Percentiles rank a stretch among this genome's conserved stretches.
phyloP scores from a whole-genome alignment of 2,329 filamentous ascomycete species.

The Verticillium alfalfae region DNA sequence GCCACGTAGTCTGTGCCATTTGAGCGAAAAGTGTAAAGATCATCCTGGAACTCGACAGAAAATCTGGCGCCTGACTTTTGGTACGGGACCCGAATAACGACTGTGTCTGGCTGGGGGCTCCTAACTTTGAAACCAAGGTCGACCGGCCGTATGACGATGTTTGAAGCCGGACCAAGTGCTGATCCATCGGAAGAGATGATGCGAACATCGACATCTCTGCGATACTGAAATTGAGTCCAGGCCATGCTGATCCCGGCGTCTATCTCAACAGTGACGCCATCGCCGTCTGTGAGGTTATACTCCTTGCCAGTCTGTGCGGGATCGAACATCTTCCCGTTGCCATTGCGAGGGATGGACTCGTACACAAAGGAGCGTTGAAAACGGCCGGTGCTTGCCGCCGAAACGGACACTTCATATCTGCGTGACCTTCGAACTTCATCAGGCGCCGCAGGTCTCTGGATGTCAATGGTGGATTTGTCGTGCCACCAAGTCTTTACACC shows the following conservation, averaged over 20 bases:
- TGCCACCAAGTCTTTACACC: constrained; percentile 13
- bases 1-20: constrained; percentile 15
- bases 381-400: not conserved
- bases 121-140: constrained; percentile 15
- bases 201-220: constrained; percentile 16
- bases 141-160: constrained; percentile 21
- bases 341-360: constrained; percentile 27
- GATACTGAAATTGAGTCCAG: constrained; percentile 25
- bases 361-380: constrained; percentile 26
- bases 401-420: constrained; percentile 8
- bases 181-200: constrained; percentile 12
- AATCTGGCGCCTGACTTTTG: constrained; percentile 17
- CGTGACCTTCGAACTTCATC: constrained; percentile 14
- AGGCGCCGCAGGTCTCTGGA: constrained; percentile 4
- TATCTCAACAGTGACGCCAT: constrained; percentile 22
- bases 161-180: constrained; percentile 10
- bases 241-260: constrained; percentile 24
- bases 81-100: constrained; percentile 21
- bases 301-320: constrained; percentile 13
- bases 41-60: constrained; percentile 24
- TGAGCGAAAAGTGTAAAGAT: constrained; percentile 20
- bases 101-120: constrained; percentile 10
- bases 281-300: constrained; percentile 14
- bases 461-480: constrained; percentile 10
- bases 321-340: constrained; percentile 21